These are phyloP conservation scores for Penicillium manginii DNA, from an alignment of 495 filamentous ascomycete species.

Conservation along the genomic window DNA sequence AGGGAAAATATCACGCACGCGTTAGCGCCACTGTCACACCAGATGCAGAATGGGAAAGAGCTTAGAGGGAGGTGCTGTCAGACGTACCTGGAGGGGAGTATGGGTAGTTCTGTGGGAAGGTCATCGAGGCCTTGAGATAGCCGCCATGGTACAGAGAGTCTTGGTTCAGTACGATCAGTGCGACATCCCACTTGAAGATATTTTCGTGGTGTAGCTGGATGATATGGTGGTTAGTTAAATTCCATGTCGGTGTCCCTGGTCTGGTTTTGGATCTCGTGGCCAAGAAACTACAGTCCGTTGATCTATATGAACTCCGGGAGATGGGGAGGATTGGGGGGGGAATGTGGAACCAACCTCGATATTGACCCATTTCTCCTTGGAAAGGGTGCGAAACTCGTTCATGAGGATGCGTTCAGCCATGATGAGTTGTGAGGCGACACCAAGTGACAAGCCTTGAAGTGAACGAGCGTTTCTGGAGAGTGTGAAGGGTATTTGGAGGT, in stretches of 20 bases:
- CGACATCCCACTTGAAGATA: constrained; percentile 84
- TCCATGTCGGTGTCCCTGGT: background rate
- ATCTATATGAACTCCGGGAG: background rate
- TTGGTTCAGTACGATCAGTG: constrained; percentile 87
- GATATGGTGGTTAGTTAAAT: background rate
- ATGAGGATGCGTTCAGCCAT: constrained; percentile 83
- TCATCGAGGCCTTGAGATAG: constrained; percentile 89
- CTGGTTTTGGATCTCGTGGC: background rate
- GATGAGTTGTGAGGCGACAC: constrained; percentile 8
- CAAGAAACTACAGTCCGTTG: background rate
- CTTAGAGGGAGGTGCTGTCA: constrained; percentile 4
- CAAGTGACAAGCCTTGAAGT: background rate
- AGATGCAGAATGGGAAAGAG: background rate
- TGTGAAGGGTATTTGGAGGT: background rate
- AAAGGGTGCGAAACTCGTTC: constrained; percentile 82
- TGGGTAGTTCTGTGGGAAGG: constrained; percentile 87
- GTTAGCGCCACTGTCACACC: constrained; percentile 3
- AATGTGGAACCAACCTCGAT: constrained; percentile 64
- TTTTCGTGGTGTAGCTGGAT: constrained; percentile 69
- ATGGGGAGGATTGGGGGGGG: background rate
- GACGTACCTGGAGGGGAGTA: constrained; percentile 73
- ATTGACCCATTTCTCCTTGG: constrained; percentile 90
- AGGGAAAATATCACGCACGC: background rate
- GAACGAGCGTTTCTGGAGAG: background rate
- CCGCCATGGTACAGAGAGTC: constrained; percentile 90